These are phyloP conservation scores for Groenewaldozyma auringiensis DNA, from an alignment of 1,139 yeast genomes.

Conservation along the genomic window DNA sequence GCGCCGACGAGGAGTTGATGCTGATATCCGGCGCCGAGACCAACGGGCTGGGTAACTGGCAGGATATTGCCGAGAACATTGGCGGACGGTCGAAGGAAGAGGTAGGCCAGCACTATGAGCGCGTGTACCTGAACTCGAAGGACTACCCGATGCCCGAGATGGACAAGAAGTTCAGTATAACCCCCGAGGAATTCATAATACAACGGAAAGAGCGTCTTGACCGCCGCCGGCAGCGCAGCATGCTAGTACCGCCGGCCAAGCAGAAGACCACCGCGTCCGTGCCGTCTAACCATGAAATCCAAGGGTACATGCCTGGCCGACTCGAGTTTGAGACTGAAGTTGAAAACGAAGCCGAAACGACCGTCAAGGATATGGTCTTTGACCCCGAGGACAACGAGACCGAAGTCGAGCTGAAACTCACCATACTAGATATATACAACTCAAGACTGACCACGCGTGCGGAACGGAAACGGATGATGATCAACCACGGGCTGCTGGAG, in stretches of 20 bases:
- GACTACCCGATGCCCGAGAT: constrained; percentile 70
- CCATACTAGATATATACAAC: constrained; percentile 82
- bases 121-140: constrained; percentile 57
- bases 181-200: constrained; percentile 63
- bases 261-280: constrained; percentile 85
- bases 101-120: constrained; percentile 72
- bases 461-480: constrained; percentile 76
- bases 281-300: constrained; percentile 94
- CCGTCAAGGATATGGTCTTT: constrained; percentile 90
- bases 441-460: constrained; percentile 86
- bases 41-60: constrained; percentile 94
- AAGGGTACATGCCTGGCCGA: constrained; percentile 98
- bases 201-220: constrained; percentile 68
- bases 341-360: constrained; percentile 92
- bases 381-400: constrained; percentile 86
- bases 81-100: constrained; percentile 92
- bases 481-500: constrained; percentile 72
- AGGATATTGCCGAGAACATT: constrained; percentile 88
- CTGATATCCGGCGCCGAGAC: constrained; percentile 89
- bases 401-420: constrained; percentile 82
- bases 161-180: constrained; percentile 57
- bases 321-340: constrained; percentile 93
- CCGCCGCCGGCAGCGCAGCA: constrained; percentile 46
- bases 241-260: constrained; percentile 50
- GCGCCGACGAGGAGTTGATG: constrained; percentile 92